Evolutionary conservation across 768 basidiomycete species (phyloP).

Genomic region (Clavaria fumosa): DNA sequence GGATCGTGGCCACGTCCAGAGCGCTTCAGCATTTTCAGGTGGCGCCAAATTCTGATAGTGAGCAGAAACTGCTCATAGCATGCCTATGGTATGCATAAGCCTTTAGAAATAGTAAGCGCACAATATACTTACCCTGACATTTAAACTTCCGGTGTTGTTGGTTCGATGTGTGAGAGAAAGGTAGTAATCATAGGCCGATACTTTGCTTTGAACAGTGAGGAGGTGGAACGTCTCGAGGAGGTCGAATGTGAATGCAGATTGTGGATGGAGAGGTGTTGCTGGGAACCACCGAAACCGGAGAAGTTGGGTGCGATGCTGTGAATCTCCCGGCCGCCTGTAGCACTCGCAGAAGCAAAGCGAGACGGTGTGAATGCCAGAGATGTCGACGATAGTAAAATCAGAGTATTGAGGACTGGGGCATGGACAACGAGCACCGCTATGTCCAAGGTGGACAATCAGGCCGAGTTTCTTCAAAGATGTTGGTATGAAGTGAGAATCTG

Average conservation of each 20-base stretch:
- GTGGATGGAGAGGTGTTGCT: conserved; percentile 1
- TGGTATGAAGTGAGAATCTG: background rate
- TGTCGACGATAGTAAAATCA: conserved; percentile 10
- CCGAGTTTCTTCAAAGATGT: conserved; percentile 5
- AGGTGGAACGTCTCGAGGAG: conserved; percentile 8
- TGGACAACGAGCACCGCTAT: conserved; percentile 2
- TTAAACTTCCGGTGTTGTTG: conserved; percentile 3
- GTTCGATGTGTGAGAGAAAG: conserved; percentile 2
- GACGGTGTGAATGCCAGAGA: conserved; percentile 15
- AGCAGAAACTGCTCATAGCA: conserved; percentile 7
- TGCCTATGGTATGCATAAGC: background rate
- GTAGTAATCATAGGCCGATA: conserved; percentile 7
- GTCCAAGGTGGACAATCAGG: conserved; percentile 7
- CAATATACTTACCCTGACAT: conserved; percentile 1
- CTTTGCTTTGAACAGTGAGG: conserved; percentile 8
- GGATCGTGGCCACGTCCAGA: conserved; percentile 12
- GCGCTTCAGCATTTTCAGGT: conserved; percentile 14
- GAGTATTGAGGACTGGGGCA: background rate
- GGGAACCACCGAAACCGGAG: conserved; percentile 5
- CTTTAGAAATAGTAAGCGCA: too few species aligned
- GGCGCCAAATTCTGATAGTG: conserved; percentile 9
- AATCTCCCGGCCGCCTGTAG: background rate
- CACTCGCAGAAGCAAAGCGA: conserved; percentile 15
- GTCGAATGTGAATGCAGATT: conserved; percentile 7
- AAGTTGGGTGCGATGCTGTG: conserved; percentile 3